Evolutionary conservation across 768 basidiomycete genomes (phyloP), one percentile per base, ranked within the genome.

Genomic region (Lyophyllum shimeji): DNA sequence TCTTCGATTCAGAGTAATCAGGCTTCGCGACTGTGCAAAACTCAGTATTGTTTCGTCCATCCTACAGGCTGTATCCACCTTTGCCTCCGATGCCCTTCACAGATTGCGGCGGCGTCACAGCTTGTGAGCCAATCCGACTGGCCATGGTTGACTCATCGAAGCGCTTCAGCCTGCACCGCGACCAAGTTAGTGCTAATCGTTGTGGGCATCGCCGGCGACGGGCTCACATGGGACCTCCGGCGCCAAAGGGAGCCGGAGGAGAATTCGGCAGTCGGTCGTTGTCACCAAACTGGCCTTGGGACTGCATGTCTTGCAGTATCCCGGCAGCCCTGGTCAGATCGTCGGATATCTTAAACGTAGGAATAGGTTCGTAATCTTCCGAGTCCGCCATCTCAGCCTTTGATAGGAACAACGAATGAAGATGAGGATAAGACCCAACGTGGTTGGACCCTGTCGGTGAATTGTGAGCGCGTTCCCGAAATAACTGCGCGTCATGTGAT

Each of bases 1-100:
- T 97, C 82, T 98, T 99, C 34, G 93, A 93, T 67, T 98, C 95
- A 2, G 95, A 97, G 65, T 98, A 98, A 67, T 99, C 97, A 5
- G 97, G 97, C 71, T 96, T 98, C 52, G 91, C 89, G 46, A 96
- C 93, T 95, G 61, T 44, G 45, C 37, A 52, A 40, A 54, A 4
- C 51, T 52, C 57, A 40, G 47, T 13, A 50, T 42, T 56, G 27
- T 53, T 24, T 54, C 18, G 46, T 31, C 52, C 13, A 33, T 17
- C 21, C 29, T n/a, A n/a, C 23, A 50, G 43, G 31, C 17, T 31
- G 5, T 17, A 37, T 37, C 48, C 61, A 91, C 93, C 93, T 79
- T 93, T 95, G 60, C 84, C 86, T 33, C 93, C 93, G 56, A 95
- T 95, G 13, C 93, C 93, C 56, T 90, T 90, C 2, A 95, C 93